Evolutionary conservation across 495 filamentous ascomycete genomes (phyloP), one percentile per base, ranked within the genome.

Genomic region (Filosporella fistucella): DNA sequence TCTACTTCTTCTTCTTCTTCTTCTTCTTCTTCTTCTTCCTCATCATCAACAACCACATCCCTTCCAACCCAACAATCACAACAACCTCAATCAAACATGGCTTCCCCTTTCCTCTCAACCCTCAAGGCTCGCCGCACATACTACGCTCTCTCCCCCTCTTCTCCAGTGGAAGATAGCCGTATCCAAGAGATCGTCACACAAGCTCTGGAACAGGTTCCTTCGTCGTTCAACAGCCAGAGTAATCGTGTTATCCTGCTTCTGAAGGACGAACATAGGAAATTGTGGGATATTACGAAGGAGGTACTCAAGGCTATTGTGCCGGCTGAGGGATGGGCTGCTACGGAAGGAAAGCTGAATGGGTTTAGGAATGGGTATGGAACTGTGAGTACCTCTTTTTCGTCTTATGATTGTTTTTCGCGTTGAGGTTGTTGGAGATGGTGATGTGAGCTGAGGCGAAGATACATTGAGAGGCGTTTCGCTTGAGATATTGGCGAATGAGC

Each of bases 161-260:
- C 76, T 5, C 59, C 75, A 47, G 66, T 84, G 61, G 49, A 70
- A 47, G 67, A 74, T 51, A 61, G 64, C 14, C 67, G 67, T 54
- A 69, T 86, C 65, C 61, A 72, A 51, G 69, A 78, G 52, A 72
- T 85, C 59, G 68, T 80, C 56, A 67, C 69, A 53, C 60, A 77
- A 36, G 61, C 66, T 33, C 51, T 84, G 44, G 65, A 71, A 40
- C 70, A 84, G 60, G 63, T 74, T 25, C 82, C 81, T 14, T 70
- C 63, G 29, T 74, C 70, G 58, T 86, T 84, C 79, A 86, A 86
- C 75, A 76, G 74, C 35, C 82, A 86, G 67, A 70, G 67, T 57
- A 73, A 78, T 57, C 78, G 82, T 42, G 62, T 75, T 29, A 66
- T 86, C 12, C 72, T 84, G 21, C 72, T 85, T 51, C 67, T 83